These are phyloP conservation scores for Boletus huronensis DNA, from an alignment of 768 basidiomycete species.

Conservation along the genomic window DNA sequence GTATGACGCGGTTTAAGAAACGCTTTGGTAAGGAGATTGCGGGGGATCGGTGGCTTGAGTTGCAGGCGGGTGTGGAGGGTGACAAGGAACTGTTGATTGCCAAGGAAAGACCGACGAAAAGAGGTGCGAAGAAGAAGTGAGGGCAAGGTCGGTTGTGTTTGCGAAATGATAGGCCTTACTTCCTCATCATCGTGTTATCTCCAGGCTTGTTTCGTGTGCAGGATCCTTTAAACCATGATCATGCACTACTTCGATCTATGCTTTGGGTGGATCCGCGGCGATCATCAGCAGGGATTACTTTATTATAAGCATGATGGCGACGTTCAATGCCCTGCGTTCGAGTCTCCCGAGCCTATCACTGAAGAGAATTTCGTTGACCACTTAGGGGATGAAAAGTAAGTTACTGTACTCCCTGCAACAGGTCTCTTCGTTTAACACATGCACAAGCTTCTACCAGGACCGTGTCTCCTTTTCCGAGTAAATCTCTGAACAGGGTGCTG, in stretches of 20 bases:
- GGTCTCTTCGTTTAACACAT: neutral
- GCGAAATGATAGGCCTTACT: neutral
- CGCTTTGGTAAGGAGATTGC: constrained; percentile 57
- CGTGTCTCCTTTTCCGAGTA: constrained; percentile 23
- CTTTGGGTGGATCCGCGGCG: constrained; percentile 21
- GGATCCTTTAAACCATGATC: too few species aligned
- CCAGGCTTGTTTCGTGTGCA: too few species aligned
- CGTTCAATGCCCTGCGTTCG: constrained; percentile 23
- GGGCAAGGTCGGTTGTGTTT: neutral
- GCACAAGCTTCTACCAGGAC: constrained; percentile 23
- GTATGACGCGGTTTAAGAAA: constrained; percentile 77
- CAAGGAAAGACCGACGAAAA: constrained; percentile 20
- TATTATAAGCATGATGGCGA: constrained; percentile 24
- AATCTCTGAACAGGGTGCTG: constrained; percentile 16
- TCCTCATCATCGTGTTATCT: too few species aligned
- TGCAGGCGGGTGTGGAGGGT: constrained; percentile 26
- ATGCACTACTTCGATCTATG: too few species aligned
- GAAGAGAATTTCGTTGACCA: constrained; percentile 23
- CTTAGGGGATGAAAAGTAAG: constrained; percentile 28
- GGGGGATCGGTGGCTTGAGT: constrained; percentile 28
- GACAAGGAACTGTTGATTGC: constrained; percentile 26
- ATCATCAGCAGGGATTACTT: constrained; percentile 22
- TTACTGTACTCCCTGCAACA: neutral
- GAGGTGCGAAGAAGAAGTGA: constrained; percentile 21
- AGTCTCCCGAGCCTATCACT: constrained; percentile 24